Conservation (phyloP, 495 filamentous ascomycete genomes). For the Oidiodendron maius region DNA sequence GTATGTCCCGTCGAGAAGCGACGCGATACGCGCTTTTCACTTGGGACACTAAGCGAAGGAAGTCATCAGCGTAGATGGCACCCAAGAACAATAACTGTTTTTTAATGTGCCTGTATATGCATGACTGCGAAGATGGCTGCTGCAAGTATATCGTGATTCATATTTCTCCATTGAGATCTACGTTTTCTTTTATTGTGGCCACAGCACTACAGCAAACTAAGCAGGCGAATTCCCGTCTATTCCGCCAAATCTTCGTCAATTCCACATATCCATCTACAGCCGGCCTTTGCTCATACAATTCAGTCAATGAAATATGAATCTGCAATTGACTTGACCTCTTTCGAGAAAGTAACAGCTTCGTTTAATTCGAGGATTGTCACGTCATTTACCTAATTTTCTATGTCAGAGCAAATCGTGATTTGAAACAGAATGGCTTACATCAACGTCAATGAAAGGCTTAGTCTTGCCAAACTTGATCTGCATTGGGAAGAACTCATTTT, state of each 20-base stretch:
- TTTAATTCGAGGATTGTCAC: conserved; percentile 72
- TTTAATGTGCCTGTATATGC: background rate
- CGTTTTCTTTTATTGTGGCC: conserved; percentile 1
- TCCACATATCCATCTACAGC: background rate
- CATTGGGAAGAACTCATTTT: conserved; percentile 97
- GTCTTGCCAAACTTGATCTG: conserved; percentile 81
- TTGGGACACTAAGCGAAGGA: background rate
- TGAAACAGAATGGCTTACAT: conserved; percentile 52
- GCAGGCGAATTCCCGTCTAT: conserved; percentile 1
- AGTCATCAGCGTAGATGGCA: background rate
- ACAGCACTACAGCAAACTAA: background rate
- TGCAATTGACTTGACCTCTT: conserved; percentile 80
- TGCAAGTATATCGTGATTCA: background rate
- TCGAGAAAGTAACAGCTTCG: conserved; percentile 79
- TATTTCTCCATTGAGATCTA: background rate
- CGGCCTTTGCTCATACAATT: conserved; percentile 3
- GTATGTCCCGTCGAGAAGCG: background rate
- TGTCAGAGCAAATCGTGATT: conserved; percentile 5
- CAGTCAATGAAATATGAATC: conserved; percentile 80
- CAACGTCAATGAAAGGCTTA: conserved; percentile 81
- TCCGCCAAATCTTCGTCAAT: conserved; percentile 12
- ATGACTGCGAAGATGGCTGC: background rate
- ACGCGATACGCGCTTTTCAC: background rate
- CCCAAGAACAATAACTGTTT: background rate
- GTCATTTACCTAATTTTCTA: conserved; percentile 52